phyloP scores from a whole-genome alignment of 352 stramenopile genomes.

The Peronospora farinosa region DNA sequence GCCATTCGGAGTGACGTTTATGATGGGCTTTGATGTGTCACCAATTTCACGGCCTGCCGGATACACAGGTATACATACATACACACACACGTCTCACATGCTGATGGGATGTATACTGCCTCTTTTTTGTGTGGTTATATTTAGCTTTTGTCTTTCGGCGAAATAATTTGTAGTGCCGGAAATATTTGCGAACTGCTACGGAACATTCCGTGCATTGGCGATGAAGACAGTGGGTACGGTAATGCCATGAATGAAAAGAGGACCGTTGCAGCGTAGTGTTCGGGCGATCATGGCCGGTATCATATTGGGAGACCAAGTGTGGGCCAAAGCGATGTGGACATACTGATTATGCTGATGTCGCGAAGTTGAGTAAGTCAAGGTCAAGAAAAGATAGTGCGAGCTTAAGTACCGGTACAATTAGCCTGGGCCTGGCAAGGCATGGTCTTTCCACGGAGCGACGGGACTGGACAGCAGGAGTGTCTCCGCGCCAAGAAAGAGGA shows the following conservation, averaged over 20 bases:
- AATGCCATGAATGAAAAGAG: constrained; percentile 56
- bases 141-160: constrained; percentile 55
- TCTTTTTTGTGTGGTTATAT: constrained; percentile 18
- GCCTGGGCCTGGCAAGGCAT: too few species aligned
- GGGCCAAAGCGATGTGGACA: constrained; percentile 90
- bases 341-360: constrained; percentile 87
- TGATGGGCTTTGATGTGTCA: constrained; percentile 91
- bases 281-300: constrained; percentile 89
- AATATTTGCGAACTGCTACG: constrained; percentile 41
- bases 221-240: constrained; percentile 89
- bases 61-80: constrained; percentile 72
- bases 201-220: constrained; percentile 60
- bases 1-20: constrained; percentile 88
- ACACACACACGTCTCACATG: too few species aligned
- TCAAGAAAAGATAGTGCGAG: too few species aligned
- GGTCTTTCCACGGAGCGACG: too few species aligned
- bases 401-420: too few species aligned
- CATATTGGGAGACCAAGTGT: constrained; percentile 92
- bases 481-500: too few species aligned
- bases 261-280: too few species aligned
- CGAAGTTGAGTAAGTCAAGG: too few species aligned
- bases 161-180: constrained; percentile 44
- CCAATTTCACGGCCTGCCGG: constrained; percentile 80
- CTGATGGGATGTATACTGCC: constrained; percentile 10
- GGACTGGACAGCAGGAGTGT: too few species aligned